Percentiles rank a stretch among this genome's conserved stretches.
These are phyloP conservation scores for Ochromonas danica DNA, from an alignment of 108 stramenopile species.

Conservation along the genomic window DNA sequence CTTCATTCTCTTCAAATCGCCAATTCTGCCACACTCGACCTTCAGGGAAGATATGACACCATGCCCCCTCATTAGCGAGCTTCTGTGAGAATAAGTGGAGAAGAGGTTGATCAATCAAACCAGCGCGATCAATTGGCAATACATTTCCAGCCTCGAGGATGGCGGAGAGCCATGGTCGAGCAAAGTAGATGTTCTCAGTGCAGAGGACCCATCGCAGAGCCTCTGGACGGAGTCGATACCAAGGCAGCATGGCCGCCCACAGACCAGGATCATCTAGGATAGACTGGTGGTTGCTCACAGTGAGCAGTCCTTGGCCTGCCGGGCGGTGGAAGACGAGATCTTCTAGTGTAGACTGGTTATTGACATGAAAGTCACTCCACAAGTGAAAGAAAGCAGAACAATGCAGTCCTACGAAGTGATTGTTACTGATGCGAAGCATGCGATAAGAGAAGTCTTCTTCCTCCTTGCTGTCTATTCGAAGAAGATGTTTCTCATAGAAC, in stretches of 20 bases:
- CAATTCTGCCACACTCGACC: conserved; percentile 51
- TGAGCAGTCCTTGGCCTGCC: conserved; percentile 42
- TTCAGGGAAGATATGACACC: conserved; percentile 51
- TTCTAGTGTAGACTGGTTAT: too few relatives aligned
- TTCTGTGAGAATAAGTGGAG: conserved; percentile 43
- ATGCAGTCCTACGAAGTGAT: too few relatives aligned
- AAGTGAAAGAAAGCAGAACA: too few relatives aligned
- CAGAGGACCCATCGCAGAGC: conserved; percentile 50
- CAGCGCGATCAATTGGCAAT: neutral
- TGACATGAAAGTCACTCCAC: too few relatives aligned
- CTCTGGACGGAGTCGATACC: conserved; percentile 42
- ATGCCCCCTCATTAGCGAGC: conserved; percentile 42
- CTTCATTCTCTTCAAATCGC: conserved; percentile 40
- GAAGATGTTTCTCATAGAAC: too few relatives aligned
- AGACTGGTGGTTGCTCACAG: conserved; percentile 50
- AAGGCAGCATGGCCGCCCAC: conserved; percentile 52
- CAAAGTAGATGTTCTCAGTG: conserved; percentile 49
- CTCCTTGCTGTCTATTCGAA: too few relatives aligned
- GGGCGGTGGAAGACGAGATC: conserved; percentile 42
- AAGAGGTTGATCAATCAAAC: conserved; percentile 2
- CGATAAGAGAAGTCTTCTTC: too few relatives aligned
- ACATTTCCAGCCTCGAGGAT: neutral
- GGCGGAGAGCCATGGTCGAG: neutral
- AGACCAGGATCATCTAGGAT: conserved; percentile 51
- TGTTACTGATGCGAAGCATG: too few relatives aligned